These are phyloP conservation scores for Lactifluus volemus DNA, from an alignment of 768 basidiomycete genomes.

Conservation along the genomic window DNA sequence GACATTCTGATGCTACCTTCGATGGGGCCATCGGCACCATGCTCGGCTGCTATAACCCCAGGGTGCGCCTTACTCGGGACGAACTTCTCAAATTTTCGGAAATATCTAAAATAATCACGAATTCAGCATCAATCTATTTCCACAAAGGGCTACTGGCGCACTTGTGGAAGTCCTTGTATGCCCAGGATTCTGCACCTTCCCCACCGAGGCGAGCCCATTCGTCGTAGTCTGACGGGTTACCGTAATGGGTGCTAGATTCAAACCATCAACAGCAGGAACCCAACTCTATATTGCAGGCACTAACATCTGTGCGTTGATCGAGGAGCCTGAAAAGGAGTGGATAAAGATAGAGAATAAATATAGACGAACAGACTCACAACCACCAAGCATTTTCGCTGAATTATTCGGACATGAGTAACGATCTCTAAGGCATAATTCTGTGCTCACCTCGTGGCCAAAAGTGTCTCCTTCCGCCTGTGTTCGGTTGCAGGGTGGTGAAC, in stretches of 20 bases:
- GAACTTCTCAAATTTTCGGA: conserved; percentile 59
- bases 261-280: not conserved
- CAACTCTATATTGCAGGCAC: not conserved
- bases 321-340: conserved; percentile 35
- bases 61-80: conserved; percentile 42
- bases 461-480: conserved; percentile 37
- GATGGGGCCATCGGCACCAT: conserved; percentile 48
- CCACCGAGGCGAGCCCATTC: conserved; percentile 47
- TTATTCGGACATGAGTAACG: not conserved
- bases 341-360: not conserved
- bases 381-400: conserved; percentile 59
- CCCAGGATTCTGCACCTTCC: conserved; percentile 47
- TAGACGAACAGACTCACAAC: conserved; percentile 41
- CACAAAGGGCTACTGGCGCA: conserved; percentile 20
- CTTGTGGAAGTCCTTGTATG: conserved; percentile 47
- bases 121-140: not conserved
- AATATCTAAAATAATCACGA: conserved; percentile 39
- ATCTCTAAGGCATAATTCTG: not conserved
- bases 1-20: conserved; percentile 22
- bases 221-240: conserved; percentile 60
- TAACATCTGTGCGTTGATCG: conserved; percentile 53
- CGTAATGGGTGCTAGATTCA: conserved; percentile 38
- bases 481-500: conserved; percentile 46
- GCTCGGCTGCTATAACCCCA: conserved; percentile 36
- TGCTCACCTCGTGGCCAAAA: conserved; percentile 61